Evolutionary conservation across 2,329 filamentous ascomycete species (phyloP), one percentile per base, ranked within the genome.

Genomic region (Capronia americana): DNA sequence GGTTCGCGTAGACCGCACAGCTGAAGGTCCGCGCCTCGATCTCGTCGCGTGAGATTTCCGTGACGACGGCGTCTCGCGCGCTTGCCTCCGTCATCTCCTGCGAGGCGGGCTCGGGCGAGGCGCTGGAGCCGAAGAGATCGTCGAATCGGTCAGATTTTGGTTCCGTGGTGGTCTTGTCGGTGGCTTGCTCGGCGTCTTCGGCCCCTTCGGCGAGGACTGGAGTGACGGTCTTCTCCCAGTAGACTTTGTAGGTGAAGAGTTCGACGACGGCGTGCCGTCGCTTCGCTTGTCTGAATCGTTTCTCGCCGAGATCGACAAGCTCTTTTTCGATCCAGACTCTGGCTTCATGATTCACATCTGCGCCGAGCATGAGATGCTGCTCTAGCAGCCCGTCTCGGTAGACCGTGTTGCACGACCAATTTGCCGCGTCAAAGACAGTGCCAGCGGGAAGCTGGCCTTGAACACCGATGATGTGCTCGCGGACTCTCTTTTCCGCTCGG

Each of bases 251-350:
- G 64, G 30, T 8, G 62, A 41, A 20, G 44, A 6, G 56, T 50
- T 28, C 53, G 2, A 51, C 32, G 14, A 64, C 62, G 4, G 66
- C 60, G 20, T 56, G 55, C 20, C 58, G 38, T 17, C 54, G 34
- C 32, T 66, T 69, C 5, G 68, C 71, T 3, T 53, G 32, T 4
- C 59, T 63, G 28, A 65, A 71, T 3, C 61, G 68, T 20, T 66
- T 62, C 53, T 64, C 55, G 48, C 55, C 46, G 6, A 67, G 28
- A 28, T 64, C 44, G 53, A 70, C 61, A 3, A 63, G 26, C 23
- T 72, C 57, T 50, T 64, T 63, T 34, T 69, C 68, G 32, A 71
- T 59, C 63, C 66, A 71, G n/a, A 68, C 59, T 14, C 66, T 58
- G 2, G 62, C 66, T 44, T 64, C 61, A 24, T 63, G 57, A 2